These are phyloP conservation scores for Pythium dissimile DNA, from an alignment of 352 stramenopile genomes.

Conservation along the genomic window DNA sequence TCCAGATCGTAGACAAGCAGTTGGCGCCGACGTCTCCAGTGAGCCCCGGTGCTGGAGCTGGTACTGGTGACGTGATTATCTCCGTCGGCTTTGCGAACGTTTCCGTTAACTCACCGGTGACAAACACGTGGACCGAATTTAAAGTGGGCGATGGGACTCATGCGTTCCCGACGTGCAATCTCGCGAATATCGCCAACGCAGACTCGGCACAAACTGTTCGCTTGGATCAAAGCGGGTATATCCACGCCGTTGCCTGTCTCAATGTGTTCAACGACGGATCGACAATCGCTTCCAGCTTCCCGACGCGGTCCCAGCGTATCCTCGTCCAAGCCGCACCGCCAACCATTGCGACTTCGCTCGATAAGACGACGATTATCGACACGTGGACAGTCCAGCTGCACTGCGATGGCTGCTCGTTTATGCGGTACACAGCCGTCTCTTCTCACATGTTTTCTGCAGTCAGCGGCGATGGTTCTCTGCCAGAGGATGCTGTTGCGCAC, in stretches of 20 bases:
- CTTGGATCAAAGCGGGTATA: constrained; percentile 40
- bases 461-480: not conserved
- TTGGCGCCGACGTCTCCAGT: not conserved
- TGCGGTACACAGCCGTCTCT: constrained; percentile 32
- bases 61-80: constrained; percentile 4
- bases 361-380: constrained; percentile 30
- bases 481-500: not conserved
- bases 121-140: constrained; percentile 46
- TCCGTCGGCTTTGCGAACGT: constrained; percentile 26
- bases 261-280: constrained; percentile 8
- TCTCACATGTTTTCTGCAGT: not conserved
- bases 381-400: constrained; percentile 32
- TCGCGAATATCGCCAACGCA: not conserved
- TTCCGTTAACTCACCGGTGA: constrained; percentile 32
- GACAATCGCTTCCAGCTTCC: constrained; percentile 44
- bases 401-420: constrained; percentile 41
- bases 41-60: too few species aligned
- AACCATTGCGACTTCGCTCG: constrained; percentile 27
- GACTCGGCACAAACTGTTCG: constrained; percentile 9
- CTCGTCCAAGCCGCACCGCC: constrained; percentile 41
- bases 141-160: constrained; percentile 56
- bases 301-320: constrained; percentile 36
- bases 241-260: constrained; percentile 54
- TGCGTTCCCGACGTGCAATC: constrained; percentile 39
- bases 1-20: constrained; percentile 12